A percentile compares a stretch with the other conserved stretches of the same genome.
Evolutionary conservation across 495 filamentous ascomycete species (phyloP).

Genomic region (Haplographium delicatum): DNA sequence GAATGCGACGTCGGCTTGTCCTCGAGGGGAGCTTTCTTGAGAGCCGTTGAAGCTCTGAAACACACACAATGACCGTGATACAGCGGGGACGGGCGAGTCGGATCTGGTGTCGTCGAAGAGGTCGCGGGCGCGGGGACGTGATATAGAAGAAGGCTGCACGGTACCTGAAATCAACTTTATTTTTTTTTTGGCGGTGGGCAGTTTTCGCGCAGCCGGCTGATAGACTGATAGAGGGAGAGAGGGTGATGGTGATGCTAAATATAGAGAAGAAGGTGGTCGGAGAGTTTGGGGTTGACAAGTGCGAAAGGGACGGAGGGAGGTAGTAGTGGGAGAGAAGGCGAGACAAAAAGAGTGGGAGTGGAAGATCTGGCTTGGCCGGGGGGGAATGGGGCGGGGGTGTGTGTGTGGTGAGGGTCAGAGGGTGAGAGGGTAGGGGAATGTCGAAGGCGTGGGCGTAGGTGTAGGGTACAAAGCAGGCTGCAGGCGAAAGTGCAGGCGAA

Average conservation of each 20-base stretch:
- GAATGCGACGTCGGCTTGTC: constrained; percentile 8
- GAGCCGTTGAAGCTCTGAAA: constrained; percentile 8
- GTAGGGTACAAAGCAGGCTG: too few species aligned
- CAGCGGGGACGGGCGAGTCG: constrained; percentile 5
- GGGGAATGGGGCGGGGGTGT: not conserved
- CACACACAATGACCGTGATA: constrained; percentile 12
- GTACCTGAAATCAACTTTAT: constrained; percentile 13
- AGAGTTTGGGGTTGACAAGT: too few species aligned
- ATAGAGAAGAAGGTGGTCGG: constrained; percentile 38
- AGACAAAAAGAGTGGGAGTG: constrained; percentile 21
- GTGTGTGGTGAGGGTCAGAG: not conserved
- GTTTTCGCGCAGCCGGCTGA: constrained; percentile 14
- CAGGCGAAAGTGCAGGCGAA: too few species aligned
- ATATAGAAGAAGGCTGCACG: constrained; percentile 15
- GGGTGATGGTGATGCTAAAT: constrained; percentile 40
- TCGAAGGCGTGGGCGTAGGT: too few species aligned
- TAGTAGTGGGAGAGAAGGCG: constrained; percentile 11
- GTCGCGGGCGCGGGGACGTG: constrained; percentile 8
- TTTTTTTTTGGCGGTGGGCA: constrained; percentile 17
- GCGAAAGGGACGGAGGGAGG: too few species aligned
- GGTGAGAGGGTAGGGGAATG: not conserved
- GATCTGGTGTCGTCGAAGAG: not conserved
- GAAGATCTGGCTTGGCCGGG: too few species aligned
- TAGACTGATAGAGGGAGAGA: constrained; percentile 26
- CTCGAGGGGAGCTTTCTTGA: not conserved